phyloP scores from a whole-genome alignment of 768 basidiomycete genomes.

The Ephemerocybe angulata region DNA sequence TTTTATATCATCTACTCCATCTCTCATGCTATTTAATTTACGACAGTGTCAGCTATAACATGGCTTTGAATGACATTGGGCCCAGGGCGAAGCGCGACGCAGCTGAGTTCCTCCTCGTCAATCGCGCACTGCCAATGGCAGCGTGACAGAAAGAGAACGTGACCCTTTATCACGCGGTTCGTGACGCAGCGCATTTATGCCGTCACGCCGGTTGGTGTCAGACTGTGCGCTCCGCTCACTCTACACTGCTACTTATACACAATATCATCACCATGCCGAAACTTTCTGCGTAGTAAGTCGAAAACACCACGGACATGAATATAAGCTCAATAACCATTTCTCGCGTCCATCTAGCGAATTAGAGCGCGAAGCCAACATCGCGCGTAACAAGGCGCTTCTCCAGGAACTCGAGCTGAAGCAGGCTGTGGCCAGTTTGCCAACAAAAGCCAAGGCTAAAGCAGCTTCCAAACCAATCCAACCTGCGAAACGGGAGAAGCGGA shows the following conservation, averaged over 20 bases:
- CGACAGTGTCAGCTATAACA: no score
- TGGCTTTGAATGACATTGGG: no score
- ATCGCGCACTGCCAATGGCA: no score
- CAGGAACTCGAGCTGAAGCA: conserved; percentile 66
- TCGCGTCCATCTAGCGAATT: conserved; percentile 43
- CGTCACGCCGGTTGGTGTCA: neutral
- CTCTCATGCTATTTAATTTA: no score
- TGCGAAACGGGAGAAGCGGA: conserved; percentile 51
- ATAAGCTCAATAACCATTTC: neutral
- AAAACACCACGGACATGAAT: neutral
- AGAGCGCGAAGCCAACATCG: conserved; percentile 79
- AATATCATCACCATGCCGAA: conserved; percentile 1
- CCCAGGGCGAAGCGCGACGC: no score
- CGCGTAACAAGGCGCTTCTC: conserved; percentile 71
- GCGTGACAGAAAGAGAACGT: neutral
- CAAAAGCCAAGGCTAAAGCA: conserved; percentile 34
- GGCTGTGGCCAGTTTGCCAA: conserved; percentile 45
- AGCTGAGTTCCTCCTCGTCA: no score
- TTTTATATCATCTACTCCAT: no score
- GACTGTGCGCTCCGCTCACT: neutral
- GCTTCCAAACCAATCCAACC: conserved; percentile 64
- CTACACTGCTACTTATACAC: neutral
- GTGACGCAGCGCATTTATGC: neutral
- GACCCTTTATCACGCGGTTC: neutral
- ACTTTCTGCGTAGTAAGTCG: conserved; percentile 2